Conservation (phyloP, 2,329 filamentous ascomycete species). For the Diaporthe velutina region DNA sequence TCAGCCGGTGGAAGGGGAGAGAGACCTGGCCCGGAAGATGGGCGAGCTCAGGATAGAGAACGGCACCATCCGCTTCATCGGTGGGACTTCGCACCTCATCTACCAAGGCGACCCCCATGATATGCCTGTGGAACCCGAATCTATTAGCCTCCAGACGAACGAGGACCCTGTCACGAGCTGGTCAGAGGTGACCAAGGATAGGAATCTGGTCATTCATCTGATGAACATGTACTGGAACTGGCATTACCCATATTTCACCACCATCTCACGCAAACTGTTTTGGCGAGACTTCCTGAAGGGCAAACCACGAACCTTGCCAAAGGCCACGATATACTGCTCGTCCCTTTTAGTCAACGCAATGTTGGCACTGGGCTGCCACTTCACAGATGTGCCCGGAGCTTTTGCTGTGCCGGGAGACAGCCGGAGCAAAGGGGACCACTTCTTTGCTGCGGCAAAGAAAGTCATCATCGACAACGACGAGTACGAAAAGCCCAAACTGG, state of each 20-base stretch:
- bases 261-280: conserved; percentile 87
- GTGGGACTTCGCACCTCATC: conserved; percentile 93
- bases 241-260: conserved; percentile 97
- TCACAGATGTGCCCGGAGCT: conserved; percentile 82
- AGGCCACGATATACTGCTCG: conserved; percentile 83
- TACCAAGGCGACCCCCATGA: conserved; percentile 72
- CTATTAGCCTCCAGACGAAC: conserved; percentile 61
- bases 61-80: conserved; percentile 90
- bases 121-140: conserved; percentile 55
- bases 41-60: conserved; percentile 89
- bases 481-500: conserved; percentile 88
- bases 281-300: conserved; percentile 87
- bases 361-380: conserved; percentile 92
- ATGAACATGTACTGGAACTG: conserved; percentile 98
- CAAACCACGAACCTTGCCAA: conserved; percentile 64
- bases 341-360: conserved; percentile 93
- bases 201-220: conserved; percentile 84
- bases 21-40: conserved; percentile 91
- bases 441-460: conserved; percentile 93
- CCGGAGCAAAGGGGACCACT: conserved; percentile 92
- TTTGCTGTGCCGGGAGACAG: conserved; percentile 79
- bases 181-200: conserved; percentile 87
- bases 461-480: conserved; percentile 92
- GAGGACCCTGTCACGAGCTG: conserved; percentile 85
- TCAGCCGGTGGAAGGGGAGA: conserved; percentile 71